A percentile compares a stretch with the other conserved stretches of the same genome.
Conservation (phyloP, 371 early-diverging fungal genomes). For the Mucor velutinosus region DNA sequence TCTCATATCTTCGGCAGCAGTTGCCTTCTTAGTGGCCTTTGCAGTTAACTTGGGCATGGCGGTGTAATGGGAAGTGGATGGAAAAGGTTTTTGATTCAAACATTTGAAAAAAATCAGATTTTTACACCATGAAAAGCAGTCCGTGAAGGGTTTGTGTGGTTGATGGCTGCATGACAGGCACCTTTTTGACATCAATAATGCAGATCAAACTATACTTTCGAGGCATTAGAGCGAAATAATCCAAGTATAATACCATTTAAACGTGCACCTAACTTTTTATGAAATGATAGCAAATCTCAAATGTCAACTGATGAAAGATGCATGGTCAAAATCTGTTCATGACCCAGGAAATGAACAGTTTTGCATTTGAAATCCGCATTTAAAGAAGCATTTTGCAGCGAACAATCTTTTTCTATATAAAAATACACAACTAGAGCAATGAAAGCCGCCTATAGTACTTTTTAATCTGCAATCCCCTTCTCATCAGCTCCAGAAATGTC, state of each 20-base stretch:
- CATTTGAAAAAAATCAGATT: background rate
- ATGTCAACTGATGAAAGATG: no score
- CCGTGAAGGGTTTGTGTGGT: conserved; percentile 1
- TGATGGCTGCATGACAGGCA: background rate
- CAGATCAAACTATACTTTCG: background rate
- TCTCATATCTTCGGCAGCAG: conserved; percentile 35
- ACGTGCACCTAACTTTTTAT: background rate
- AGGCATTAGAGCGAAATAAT: background rate
- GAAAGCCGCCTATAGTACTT: no score
- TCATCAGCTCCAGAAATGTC: no score
- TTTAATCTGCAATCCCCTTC: no score
- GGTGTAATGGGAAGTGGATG: background rate
- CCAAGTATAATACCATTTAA: background rate
- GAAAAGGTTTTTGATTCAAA: background rate
- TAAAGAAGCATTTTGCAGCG: no score
- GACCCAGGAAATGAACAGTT: no score
- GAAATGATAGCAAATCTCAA: no score
- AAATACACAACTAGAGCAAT: no score
- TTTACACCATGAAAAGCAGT: conserved; percentile 8
- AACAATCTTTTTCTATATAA: no score
- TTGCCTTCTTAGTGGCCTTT: conserved; percentile 39
- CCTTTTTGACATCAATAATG: background rate
- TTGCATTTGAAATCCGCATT: no score
- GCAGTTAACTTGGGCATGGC: conserved; percentile 50
- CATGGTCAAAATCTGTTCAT: no score